Conservation (phyloP, 2,329 filamentous ascomycete genomes). For the Clarireedia hainanense region DNA sequence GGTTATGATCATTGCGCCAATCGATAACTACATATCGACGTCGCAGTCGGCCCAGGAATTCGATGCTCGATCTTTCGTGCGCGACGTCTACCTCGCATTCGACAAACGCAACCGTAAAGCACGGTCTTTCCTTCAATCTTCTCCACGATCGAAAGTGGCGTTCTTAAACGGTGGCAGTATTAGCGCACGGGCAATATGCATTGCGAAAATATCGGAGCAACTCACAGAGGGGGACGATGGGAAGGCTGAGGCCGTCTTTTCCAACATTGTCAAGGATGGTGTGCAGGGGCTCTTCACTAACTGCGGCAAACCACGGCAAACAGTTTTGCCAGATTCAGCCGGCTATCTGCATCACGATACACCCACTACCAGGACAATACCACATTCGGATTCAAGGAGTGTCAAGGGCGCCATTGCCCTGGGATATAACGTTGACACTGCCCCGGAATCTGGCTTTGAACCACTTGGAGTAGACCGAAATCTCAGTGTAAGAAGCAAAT, state of each 20-base stretch:
- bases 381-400: neutral
- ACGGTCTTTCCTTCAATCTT: slow-evolving; percentile 41
- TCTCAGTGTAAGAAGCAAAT: neutral
- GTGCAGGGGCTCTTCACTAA: slow-evolving; percentile 31
- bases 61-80: slow-evolving; percentile 36
- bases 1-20: slow-evolving; percentile 45
- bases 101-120: slow-evolving; percentile 41
- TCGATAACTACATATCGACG: slow-evolving; percentile 16
- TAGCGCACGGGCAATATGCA: slow-evolving; percentile 45
- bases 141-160: slow-evolving; percentile 42
- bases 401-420: neutral
- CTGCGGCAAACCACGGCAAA: neutral
- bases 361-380: neutral
- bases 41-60: slow-evolving; percentile 29
- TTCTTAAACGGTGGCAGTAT: slow-evolving; percentile 54
- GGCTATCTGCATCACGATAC: neutral
- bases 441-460: too few species aligned
- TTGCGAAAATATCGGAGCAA: slow-evolving; percentile 45
- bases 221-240: slow-evolving; percentile 41
- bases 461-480: too few species aligned
- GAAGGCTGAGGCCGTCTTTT: slow-evolving; percentile 45
- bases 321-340: neutral
- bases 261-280: slow-evolving; percentile 42
- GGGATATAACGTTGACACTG: neutral
- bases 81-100: slow-evolving; percentile 43